A percentile compares a stretch with the other conserved stretches of the same genome.
phyloP scores from a whole-genome alignment of 805 yeast genomes.

The Hanseniaspora singularis region DNA sequence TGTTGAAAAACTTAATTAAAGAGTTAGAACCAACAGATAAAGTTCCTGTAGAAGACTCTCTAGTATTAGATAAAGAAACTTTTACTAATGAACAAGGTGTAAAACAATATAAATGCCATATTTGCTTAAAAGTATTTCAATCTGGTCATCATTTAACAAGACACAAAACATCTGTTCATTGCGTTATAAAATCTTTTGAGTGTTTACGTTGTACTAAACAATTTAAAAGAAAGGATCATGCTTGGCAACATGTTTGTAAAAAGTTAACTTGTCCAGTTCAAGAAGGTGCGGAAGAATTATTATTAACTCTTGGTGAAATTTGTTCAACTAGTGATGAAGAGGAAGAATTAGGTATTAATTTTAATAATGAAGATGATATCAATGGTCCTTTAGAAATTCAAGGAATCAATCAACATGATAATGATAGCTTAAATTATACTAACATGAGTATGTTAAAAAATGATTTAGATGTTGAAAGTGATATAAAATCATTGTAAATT shows the following conservation, averaged over 20 bases:
- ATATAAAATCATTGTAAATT: too few relatives aligned
- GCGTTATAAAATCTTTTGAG: constrained; percentile 31
- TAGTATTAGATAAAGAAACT: constrained; percentile 26
- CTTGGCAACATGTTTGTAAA: constrained; percentile 29
- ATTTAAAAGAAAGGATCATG: constrained; percentile 31
- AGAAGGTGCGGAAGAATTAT: constrained; percentile 7
- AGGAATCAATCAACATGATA: too few relatives aligned
- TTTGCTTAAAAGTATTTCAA: constrained; percentile 29
- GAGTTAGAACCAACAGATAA: constrained; percentile 15
- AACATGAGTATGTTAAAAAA: too few relatives aligned
- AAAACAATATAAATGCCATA: constrained; percentile 29
- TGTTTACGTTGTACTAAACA: constrained; percentile 31
- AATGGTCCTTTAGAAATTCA: too few relatives aligned
- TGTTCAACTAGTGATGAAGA: constrained; percentile 8
- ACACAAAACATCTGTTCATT: constrained; percentile 31
- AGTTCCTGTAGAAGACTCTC: constrained; percentile 21
- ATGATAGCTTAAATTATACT: too few relatives aligned
- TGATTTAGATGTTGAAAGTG: too few relatives aligned
- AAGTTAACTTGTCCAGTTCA: constrained; percentile 28
- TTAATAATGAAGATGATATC: neutral
- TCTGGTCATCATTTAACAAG: constrained; percentile 32
- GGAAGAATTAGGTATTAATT: neutral
- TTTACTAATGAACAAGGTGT: constrained; percentile 26
- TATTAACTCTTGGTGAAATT: neutral
- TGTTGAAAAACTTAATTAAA: constrained; percentile 13